Percentiles rank a stretch among this genome's conserved stretches.
These are phyloP conservation scores for Piper longum DNA, from an alignment of 164 flowering plant species.

Conservation along the genomic window DNA sequence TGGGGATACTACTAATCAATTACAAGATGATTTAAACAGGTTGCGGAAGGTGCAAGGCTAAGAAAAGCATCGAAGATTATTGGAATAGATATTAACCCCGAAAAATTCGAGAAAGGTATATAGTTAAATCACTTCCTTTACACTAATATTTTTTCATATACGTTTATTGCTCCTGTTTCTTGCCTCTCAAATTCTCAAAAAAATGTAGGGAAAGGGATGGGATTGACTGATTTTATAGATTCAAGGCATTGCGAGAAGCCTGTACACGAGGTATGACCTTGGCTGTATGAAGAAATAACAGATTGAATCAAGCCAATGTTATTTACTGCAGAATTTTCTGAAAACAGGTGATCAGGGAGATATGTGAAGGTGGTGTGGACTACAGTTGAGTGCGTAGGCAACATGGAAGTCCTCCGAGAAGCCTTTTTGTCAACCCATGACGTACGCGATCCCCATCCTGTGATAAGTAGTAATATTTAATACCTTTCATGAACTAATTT, in stretches of 20 bases:
- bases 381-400: conserved; percentile 68
- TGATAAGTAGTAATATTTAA: not conserved
- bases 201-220: conserved; percentile 35
- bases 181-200: not conserved
- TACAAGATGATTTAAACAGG: conserved; percentile 17
- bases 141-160: not conserved
- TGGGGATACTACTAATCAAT: too few species aligned
- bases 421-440: conserved; percentile 61
- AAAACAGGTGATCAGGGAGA: conserved; percentile 46
- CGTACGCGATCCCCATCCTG: conserved; percentile 14
- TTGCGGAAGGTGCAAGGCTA: conserved; percentile 52
- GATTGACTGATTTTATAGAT: conserved; percentile 56
- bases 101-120: conserved; percentile 41
- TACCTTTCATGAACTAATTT: not conserved
- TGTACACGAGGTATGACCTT: conserved; percentile 36
- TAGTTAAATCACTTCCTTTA: not conserved
- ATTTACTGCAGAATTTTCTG: not conserved
- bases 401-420: conserved; percentile 49
- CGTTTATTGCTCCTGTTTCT: not conserved
- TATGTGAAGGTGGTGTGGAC: conserved; percentile 59
- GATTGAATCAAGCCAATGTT: too few species aligned
- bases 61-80: conserved; percentile 63
- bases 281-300: too few species aligned
- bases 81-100: conserved; percentile 53
- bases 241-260: conserved; percentile 33